Base-by-base conservation (phyloP, 768 basidiomycete species). In the Agrocybe pediades region DNA sequence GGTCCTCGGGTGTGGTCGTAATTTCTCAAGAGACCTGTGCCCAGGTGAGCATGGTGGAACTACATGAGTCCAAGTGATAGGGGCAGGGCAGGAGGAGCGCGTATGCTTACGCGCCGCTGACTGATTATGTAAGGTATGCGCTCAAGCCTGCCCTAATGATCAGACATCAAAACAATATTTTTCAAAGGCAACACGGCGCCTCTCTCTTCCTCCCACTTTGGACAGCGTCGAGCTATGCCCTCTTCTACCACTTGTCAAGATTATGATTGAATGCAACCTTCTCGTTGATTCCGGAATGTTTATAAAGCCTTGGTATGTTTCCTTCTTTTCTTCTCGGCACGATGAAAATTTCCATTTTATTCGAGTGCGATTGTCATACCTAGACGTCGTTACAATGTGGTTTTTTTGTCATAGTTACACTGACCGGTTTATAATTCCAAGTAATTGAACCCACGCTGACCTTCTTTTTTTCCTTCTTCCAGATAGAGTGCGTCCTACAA, bases 391-490 rank as follows among this genome's bases (percentile, higher is more conserved):
- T 65, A 70, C 82, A 58, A 78, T 84, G 87, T 73, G 76, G 68
- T 67, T 67, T 76, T 79, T 76, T 81, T 87, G 89, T 91, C 89
- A 91, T 91, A 90, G 89, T 90, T 90, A 91, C 89, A 86, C 89
- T 90, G 89, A 91, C 82, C 78, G 74, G 81, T 79, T 71, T 62
- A 9, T 47, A 36, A 15, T 24, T 6, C 25, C 13, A 29, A 43
- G 41, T 11, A 21, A 20, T 36, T 33, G 41, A 29, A 53, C 30
- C 26, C 16, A 26, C 36, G 16, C 46, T 41, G 20, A 46, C 45
- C 15, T 1, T 25, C 5, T 50, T 21, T 20, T 39, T 24, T 41
- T 36, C 25, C 26, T 39, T 17, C 29, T 8, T 36, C 11, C 16
- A 49, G 42, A 9, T 23, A 16, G 33, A 49, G n/a, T 6, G 16